Base-by-base conservation (phyloP, 2,329 filamentous ascomycete genomes). In the Trichoderma sp. region DNA sequence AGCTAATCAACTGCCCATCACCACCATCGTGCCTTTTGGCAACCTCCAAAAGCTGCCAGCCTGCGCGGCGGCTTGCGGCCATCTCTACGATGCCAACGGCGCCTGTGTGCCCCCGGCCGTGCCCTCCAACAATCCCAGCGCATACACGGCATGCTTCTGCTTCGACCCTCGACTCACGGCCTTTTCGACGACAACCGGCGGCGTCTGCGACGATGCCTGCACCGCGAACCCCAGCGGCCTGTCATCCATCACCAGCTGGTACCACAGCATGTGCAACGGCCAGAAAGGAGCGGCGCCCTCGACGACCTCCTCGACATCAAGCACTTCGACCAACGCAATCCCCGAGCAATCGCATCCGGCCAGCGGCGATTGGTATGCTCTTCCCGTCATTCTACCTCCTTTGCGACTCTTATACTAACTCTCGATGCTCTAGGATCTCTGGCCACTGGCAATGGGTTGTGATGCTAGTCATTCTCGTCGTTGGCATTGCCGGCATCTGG, bases 391-490 rank as follows among this genome's bases (percentile, higher is more conserved):
- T 21, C 28, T 52, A 11, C 32, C 11, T 24, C 32, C 1, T 14
- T 21, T n/a, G 18, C 4, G 5, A 1, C n/a, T 2, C 3, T 3
- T 3, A n/a, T 49, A 43, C 63, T 66, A 11, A 66, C 37, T 56
- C 52, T 8, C 21, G 8, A 8, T 14, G 13, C 14, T 26, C 6
- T 70, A 93, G 91, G 91, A 80, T 92, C 60, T 84, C 85, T 8
- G 84, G 82, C 32, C 92, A 95, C 78, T 93, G 87, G 83, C 85
- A 89, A 81, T 97, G 92, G 92, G 87, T 96, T 56, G 84, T 95
- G 71, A 93, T 96, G 85, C 84, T 96, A 65, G 89, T 93, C 72
- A 82, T 95, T 71, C 84, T 96, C 32, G 85, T 90, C 54, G 82
- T 95, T 70, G 90, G 83, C 65, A 91, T 96, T 70, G 81, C 85